Conservation (phyloP, 257 asterid species). For the Nicotiana benthamiana region DNA sequence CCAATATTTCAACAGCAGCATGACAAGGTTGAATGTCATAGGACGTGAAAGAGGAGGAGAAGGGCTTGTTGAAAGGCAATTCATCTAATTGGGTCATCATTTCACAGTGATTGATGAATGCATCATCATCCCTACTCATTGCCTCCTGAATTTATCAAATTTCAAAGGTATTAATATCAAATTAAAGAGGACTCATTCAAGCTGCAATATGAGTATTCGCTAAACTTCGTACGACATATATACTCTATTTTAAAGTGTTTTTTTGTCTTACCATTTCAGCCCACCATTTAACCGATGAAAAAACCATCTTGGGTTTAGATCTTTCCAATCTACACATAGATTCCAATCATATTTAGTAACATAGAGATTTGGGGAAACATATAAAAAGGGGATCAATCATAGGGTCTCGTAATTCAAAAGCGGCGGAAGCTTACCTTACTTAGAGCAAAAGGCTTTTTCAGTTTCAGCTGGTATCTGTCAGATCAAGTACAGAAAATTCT, state of each 20-base stretch:
- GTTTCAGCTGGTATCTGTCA: background rate
- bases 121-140: background rate
- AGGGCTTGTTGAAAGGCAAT: background rate
- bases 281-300: background rate
- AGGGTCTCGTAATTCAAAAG: background rate
- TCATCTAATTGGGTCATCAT: background rate
- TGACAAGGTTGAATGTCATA: background rate
- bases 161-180: background rate
- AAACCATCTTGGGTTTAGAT: background rate
- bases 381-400: background rate
- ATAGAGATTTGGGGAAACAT: background rate
- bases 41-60: background rate
- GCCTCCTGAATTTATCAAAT: background rate
- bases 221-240: too few relatives aligned
- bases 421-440: background rate
- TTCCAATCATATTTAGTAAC: background rate
- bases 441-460: background rate
- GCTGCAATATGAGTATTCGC: too few relatives aligned
- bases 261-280: conserved; percentile 6
- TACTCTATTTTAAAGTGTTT: too few relatives aligned
- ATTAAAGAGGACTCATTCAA: background rate
- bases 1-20: background rate
- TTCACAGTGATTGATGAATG: background rate
- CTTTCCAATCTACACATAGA: background rate
- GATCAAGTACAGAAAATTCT: too few relatives aligned